Conservation (phyloP, 495 filamentous ascomycete species). For the Friedmanniomyces simplex region DNA sequence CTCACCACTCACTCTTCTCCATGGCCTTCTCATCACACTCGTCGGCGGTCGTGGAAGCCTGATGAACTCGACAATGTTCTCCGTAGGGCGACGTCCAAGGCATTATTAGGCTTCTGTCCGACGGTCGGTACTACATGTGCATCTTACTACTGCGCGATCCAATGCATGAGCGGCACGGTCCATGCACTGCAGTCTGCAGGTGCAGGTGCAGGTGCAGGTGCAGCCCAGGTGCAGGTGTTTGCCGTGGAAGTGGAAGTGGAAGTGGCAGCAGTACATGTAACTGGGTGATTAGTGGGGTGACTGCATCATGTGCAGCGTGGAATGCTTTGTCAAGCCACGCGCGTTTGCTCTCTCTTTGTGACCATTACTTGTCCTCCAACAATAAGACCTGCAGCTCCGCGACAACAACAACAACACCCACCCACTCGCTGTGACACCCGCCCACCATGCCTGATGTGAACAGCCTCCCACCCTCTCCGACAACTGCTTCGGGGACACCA, state of each 20-base stretch:
- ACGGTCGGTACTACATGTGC: neutral
- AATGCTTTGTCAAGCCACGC: neutral
- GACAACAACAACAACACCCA: neutral
- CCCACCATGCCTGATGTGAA: neutral
- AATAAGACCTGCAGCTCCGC: neutral
- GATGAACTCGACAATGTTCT: too few relatives aligned
- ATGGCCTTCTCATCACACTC: too few relatives aligned
- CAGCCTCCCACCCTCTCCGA: slow-evolving; percentile 44
- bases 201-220: neutral
- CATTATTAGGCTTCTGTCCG: too few relatives aligned
- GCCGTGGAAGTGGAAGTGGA: too few relatives aligned
- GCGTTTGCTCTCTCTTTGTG: neutral
- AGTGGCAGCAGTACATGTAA: too few relatives aligned
- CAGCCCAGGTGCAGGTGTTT: neutral
- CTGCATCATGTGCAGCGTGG: neutral
- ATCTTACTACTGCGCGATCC: too few relatives aligned
- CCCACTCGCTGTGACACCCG: neutral
- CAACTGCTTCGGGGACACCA: slow-evolving; percentile 46
- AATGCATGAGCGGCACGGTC: neutral
- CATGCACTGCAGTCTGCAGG: too few relatives aligned
- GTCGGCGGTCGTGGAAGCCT: too few relatives aligned
- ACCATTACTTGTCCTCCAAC: neutral
- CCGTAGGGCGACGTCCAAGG: too few relatives aligned
- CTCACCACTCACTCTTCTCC: too few relatives aligned
- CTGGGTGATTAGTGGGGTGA: too few relatives aligned